Conservation (phyloP, 352 stramenopile genomes). For the Phytophthora macrochlamydospora region DNA sequence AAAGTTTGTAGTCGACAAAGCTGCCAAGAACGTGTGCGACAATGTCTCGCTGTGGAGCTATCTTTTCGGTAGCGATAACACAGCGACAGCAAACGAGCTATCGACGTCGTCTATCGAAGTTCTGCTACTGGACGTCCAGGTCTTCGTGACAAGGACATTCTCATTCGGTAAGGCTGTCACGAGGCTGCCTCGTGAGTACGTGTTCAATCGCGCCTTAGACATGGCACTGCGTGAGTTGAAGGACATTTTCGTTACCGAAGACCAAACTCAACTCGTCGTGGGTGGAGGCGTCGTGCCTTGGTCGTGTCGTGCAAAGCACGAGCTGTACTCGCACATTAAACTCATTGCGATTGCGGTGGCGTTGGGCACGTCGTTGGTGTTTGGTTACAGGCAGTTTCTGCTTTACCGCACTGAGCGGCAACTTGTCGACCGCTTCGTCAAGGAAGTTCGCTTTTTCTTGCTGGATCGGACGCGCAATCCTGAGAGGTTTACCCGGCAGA, state of each 20-base stretch:
- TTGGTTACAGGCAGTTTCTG: slow-evolving; percentile 40
- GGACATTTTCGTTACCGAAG: slow-evolving; percentile 56
- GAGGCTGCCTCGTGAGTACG: slow-evolving; percentile 49
- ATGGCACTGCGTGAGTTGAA: slow-evolving; percentile 60
- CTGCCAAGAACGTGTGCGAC: slow-evolving; percentile 39
- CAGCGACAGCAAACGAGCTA: slow-evolving; percentile 9
- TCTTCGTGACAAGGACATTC: slow-evolving; percentile 44
- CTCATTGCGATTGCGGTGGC: slow-evolving; percentile 44
- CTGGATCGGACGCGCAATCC: slow-evolving; percentile 43
- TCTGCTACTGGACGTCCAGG: slow-evolving; percentile 56
- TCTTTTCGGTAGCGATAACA: slow-evolving; percentile 4
- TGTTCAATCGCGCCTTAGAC: slow-evolving; percentile 68
- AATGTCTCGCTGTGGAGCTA: slow-evolving; percentile 38
- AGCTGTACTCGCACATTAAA: slow-evolving; percentile 50
- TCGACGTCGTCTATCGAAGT: slow-evolving; percentile 40
- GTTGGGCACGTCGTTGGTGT: slow-evolving; percentile 30
- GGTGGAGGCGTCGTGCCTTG: slow-evolving; percentile 51
- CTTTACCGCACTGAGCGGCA: slow-evolving; percentile 52
- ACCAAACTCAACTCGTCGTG: slow-evolving; percentile 54
- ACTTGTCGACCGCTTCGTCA: slow-evolving; percentile 66
- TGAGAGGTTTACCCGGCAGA: slow-evolving; percentile 59
- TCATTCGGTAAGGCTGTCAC: slow-evolving; percentile 51
- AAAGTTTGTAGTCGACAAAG: slow-evolving; percentile 46
- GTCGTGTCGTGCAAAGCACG: slow-evolving; percentile 53
- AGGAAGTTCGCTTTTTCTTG: slow-evolving; percentile 72